Base-by-base conservation (phyloP, 192 early-diverging fungal genomes). In the Fimicolochytrium jonesii region DNA sequence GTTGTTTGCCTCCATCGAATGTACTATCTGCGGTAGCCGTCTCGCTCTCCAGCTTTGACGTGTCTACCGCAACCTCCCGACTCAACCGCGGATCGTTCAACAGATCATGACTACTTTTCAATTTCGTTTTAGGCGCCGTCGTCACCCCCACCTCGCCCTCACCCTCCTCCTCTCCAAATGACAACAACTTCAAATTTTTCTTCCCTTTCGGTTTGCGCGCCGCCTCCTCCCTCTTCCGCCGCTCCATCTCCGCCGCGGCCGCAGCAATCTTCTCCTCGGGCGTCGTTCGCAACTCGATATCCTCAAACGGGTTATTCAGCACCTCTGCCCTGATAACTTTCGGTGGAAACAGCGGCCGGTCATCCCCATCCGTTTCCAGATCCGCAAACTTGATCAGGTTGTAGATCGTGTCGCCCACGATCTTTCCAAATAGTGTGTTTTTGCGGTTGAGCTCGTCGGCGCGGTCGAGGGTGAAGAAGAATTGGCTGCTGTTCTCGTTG, bases 361-460 rank as follows among this genome's bases (percentile, higher is more conserved):
- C 93, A 15, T 88, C 77, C 28, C 83, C 75, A 62, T 95, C 92
- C 0, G 84, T 67, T 54, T 94, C 93, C 25, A 88, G 59, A 13
- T 88, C 88, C 20, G 86, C 87, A 39, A 98, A 88, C 69, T 90
- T 90, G 20, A 98, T 70, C 2, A 94, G 81, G 43, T 92, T 96
- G 70, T 88, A 98, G 30, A 98, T 66, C 6, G 93, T 94, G 64
- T 94, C 86, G 29, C 92, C 95, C 34, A 87, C 92, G 25, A 95
- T 76, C 49, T 89, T 88, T 22, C 92, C 95, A 84, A 98, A 98
- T 30, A 98, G 80, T 0, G 95, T 96, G 69, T 94, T 87, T 64
- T 91, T 92, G 31, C 87, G 84, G 33, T 92, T 88, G 15, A 98
- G 72, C 63, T 94, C 92, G 29, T 86, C 82, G 1, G 93, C 80